Percentiles rank a stretch among this genome's conserved stretches.
These are phyloP conservation scores for Lecanosticta acicola DNA, from an alignment of 2,329 filamentous ascomycete species.

Conservation along the genomic window DNA sequence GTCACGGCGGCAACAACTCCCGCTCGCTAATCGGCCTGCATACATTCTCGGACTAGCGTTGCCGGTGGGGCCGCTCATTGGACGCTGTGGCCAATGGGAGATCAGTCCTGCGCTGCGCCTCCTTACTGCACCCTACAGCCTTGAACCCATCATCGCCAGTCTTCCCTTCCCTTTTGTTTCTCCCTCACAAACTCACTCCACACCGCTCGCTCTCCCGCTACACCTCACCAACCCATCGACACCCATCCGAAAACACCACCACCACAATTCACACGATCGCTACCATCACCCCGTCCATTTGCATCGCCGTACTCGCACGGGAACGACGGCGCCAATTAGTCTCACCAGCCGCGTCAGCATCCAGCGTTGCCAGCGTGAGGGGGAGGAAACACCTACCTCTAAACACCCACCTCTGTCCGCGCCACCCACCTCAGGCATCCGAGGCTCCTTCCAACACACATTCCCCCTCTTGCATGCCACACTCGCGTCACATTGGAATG, in stretches of 20 bases:
- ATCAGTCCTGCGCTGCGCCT: not conserved
- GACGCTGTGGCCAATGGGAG: not conserved
- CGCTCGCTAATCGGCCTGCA: not conserved
- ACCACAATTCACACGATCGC: not conserved
- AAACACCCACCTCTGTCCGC: not conserved
- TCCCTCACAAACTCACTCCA: not conserved
- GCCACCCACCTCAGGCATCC: constrained; percentile 5
- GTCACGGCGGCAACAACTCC: not conserved
- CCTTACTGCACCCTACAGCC: not conserved
- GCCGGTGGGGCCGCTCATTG: not conserved
- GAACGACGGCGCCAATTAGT: not conserved
- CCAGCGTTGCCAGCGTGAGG: constrained; percentile 5
- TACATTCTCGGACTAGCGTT: not conserved
- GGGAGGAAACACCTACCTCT: not conserved
- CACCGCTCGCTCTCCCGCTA: not conserved
- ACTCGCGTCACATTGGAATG: constrained; percentile 15
- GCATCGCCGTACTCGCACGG: not conserved
- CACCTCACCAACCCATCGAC: constrained; percentile 1
- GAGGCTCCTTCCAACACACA: constrained; percentile 3
- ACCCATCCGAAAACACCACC: not conserved
- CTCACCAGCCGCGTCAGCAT: constrained; percentile 9
- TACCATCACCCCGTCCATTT: not conserved
- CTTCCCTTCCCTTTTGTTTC: not conserved
- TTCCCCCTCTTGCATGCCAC: constrained; percentile 1
- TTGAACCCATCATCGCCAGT: not conserved